Conservation (phyloP, 139 green algal genomes). For the Ulvella scutata region DNA sequence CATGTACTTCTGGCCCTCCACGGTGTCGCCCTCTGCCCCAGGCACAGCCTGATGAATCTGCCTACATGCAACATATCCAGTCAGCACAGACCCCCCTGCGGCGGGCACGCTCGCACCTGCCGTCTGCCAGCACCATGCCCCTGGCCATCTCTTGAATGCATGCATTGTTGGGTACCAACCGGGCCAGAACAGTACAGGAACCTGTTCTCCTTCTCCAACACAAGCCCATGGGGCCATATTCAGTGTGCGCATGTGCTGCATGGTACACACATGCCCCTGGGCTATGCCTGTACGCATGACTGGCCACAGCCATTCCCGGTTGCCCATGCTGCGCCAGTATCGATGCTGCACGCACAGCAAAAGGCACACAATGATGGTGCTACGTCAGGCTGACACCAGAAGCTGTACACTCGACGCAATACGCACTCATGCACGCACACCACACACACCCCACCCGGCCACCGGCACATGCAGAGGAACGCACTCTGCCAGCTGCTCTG, state of each 20-base stretch:
- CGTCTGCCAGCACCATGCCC: neutral
- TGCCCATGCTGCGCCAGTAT: neutral
- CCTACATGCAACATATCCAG: neutral
- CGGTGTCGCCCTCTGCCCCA: neutral
- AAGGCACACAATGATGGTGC: no score
- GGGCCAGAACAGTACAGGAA: neutral
- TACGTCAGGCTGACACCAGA: no score
- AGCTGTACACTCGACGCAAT: no score
- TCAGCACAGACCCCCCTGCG: neutral
- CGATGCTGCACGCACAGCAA: no score
- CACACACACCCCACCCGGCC: no score
- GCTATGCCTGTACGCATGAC: neutral
- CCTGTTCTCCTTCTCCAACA: neutral
- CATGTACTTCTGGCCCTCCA: neutral
- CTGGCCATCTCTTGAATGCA: neutral
- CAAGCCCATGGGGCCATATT: neutral
- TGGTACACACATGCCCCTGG: neutral
- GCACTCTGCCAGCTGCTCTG: neutral
- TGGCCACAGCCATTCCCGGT: neutral
- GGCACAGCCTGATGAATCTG: neutral
- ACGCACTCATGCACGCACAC: no score
- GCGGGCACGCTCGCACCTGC: neutral
- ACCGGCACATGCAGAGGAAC: neutral
- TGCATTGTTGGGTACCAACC: neutral
- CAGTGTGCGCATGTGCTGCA: neutral